Evolutionary conservation across 2,329 filamentous ascomycete genomes (phyloP), one percentile per base, ranked within the genome.

Genomic region (Dryadomyces quercus-mongolicae): DNA sequence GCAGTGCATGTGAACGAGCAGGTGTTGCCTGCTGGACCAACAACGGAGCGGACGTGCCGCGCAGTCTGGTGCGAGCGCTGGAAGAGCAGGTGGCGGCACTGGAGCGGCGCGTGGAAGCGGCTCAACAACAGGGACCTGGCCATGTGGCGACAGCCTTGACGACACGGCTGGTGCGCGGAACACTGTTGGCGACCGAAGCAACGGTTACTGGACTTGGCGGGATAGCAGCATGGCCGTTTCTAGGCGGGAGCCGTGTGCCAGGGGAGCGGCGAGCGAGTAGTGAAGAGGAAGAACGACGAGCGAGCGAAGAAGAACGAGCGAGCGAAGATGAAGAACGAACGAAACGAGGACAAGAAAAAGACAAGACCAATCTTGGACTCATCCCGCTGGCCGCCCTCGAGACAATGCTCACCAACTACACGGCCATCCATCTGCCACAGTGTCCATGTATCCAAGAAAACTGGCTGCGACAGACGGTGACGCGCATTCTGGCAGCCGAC

Each of bases 1-100:
- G 51, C 51, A 20, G 36, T 10, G 43, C 51, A 1, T 52, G 51
- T 22, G 12, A n/a, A 15, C 25, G 43, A 3, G 51, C 51, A 7
- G 51, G 51, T 9, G 51, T 42, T 1, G 51, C 43, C 2, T 52
- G 51, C 21, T 21, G 50, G 10, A 42, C 34, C 8, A 36, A 36
- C n/a, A 20, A 42, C 36, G 22, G 22, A 40, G 40, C 15, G 15
- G 31, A 31, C 20, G 25, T 25, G 12, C 51, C 51, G 13, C 43
- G 51, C 43, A 52, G 51, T 13, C 51, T 52, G 15, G 51, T 52
- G 51, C 51, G 51, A 6, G 42, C 51, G 5, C 51, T 52, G 10
- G 51, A 52, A 43, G 51, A 21, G n/a, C 43, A 52, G 43, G 51
- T 52, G 10, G 51, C 51, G 5, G 25, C 31, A 31, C 51, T 52